phyloP scores from a whole-genome alignment of 2,329 filamentous ascomycete genomes.

The Aspergillus hortae region DNA sequence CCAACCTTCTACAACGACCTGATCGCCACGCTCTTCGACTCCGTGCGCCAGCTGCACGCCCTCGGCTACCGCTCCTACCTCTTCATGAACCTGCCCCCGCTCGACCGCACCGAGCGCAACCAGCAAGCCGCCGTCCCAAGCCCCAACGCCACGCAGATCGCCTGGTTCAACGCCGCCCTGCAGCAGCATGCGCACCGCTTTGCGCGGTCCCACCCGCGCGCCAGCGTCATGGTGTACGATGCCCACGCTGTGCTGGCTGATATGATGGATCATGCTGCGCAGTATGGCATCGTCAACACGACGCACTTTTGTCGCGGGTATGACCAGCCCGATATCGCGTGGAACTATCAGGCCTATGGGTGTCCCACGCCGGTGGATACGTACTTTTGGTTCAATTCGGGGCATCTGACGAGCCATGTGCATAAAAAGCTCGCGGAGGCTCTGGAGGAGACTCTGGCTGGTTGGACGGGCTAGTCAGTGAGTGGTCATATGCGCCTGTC shows the following conservation, averaged over 20 bases:
- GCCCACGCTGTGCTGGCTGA: conserved; percentile 40
- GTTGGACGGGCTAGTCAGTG: conserved; percentile 4
- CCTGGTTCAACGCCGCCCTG: conserved; percentile 44
- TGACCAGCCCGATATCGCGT: conserved; percentile 45
- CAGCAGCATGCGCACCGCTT: conserved; percentile 34
- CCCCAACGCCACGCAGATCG: conserved; percentile 47
- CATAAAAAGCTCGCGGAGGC: conserved; percentile 38
- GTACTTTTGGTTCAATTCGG: conserved; percentile 50
- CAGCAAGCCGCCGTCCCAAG: conserved; percentile 28
- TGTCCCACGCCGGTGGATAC: conserved; percentile 40
- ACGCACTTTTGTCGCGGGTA: conserved; percentile 46
- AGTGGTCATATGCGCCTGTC: background rate
- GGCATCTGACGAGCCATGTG: conserved; percentile 44
- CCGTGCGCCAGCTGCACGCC: conserved; percentile 39
- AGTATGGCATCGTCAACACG: conserved; percentile 45
- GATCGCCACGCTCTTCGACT: conserved; percentile 39
- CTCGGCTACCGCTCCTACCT: conserved; percentile 47
- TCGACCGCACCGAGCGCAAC: conserved; percentile 45
- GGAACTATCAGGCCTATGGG: conserved; percentile 44
- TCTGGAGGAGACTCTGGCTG: conserved; percentile 14
- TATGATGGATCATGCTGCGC: conserved; percentile 40
- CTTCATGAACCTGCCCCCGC: conserved; percentile 51
- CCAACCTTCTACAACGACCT: conserved; percentile 44
- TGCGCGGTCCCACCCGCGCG: conserved; percentile 24
- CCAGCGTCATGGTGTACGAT: conserved; percentile 44